Conservation (phyloP, 768 basidiomycete genomes). For the Naganishia kalamii region DNA sequence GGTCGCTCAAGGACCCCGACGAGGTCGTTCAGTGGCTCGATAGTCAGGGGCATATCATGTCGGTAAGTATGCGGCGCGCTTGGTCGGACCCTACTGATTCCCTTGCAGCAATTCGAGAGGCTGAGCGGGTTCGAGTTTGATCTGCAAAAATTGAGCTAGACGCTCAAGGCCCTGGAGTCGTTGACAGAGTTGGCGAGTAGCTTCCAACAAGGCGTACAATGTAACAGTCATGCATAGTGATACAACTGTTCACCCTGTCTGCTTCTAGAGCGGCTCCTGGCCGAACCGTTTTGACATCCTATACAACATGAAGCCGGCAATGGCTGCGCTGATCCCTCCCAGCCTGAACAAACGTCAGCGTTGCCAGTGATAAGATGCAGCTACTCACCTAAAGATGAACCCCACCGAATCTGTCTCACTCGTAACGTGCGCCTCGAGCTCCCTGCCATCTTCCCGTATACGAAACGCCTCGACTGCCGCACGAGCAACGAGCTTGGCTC, state of each 20-base stretch:
- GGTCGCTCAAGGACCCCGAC: constrained; percentile 32
- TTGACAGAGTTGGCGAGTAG: too few relatives aligned
- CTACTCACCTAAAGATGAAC: constrained; percentile 68
- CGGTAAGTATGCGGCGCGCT: constrained; percentile 24
- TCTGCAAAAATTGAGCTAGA: constrained; percentile 5
- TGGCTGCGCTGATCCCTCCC: constrained; percentile 21
- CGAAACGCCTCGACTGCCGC: constrained; percentile 11
- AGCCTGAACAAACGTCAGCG: background rate
- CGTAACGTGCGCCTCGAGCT: constrained; percentile 33
- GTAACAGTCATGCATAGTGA: too few relatives aligned
- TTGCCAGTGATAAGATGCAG: background rate
- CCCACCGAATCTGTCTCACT: constrained; percentile 63
- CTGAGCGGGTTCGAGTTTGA: constrained; percentile 8
- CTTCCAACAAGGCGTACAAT: too few relatives aligned
- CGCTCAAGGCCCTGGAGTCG: too few relatives aligned
- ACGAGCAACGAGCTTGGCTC: constrained; percentile 3
- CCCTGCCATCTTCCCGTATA: constrained; percentile 18
- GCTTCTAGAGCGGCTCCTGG: background rate
- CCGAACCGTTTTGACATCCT: constrained; percentile 18
- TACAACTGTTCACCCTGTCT: background rate
- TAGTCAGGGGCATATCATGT: constrained; percentile 29
- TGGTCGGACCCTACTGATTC: too few relatives aligned
- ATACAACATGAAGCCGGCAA: constrained; percentile 20
- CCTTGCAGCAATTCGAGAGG: constrained; percentile 3
- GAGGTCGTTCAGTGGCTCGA: constrained; percentile 41